These are phyloP conservation scores for Coemansia sp. DNA, from an alignment of 192 early-diverging fungal species.

Conservation along the genomic window DNA sequence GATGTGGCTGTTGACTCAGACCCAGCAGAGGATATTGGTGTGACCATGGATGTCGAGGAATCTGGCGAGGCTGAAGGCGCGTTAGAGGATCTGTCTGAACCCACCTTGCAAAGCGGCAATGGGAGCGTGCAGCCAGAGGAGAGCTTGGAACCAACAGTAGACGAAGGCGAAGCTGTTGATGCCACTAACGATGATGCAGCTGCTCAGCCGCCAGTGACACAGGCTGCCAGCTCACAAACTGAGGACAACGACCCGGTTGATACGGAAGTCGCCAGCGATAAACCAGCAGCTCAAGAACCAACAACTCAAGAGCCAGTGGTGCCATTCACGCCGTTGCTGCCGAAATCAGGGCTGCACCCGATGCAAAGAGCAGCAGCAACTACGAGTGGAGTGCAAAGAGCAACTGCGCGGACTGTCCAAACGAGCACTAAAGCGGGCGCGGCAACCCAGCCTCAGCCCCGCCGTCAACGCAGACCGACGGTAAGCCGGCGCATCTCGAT, in stretches of 20 bases:
- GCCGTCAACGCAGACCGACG: slow-evolving; percentile 26
- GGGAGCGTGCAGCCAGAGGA: neutral
- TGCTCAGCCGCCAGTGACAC: no score
- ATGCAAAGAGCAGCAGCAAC: neutral
- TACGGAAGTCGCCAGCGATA: neutral
- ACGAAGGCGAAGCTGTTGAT: no score
- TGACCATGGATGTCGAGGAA: neutral
- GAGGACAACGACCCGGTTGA: no score
- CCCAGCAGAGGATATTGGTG: neutral
- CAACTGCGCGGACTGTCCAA: neutral
- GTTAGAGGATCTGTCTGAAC: neutral
- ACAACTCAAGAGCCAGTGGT: neutral
- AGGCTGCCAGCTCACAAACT: no score
- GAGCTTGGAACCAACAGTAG: no score
- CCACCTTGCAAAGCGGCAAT: neutral
- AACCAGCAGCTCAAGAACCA: neutral
- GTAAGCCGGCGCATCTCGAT: slow-evolving; percentile 22
- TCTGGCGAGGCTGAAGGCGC: neutral
- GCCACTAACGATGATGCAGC: no score
- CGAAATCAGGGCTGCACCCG: neutral
- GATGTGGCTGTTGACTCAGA: neutral
- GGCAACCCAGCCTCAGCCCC: slow-evolving; percentile 16
- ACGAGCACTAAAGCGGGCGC: neutral
- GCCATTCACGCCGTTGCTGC: neutral
- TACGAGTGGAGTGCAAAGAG: neutral